phyloP scores from a whole-genome alignment of 1,139 yeast species.

The Scheffersomyces lignicola region DNA sequence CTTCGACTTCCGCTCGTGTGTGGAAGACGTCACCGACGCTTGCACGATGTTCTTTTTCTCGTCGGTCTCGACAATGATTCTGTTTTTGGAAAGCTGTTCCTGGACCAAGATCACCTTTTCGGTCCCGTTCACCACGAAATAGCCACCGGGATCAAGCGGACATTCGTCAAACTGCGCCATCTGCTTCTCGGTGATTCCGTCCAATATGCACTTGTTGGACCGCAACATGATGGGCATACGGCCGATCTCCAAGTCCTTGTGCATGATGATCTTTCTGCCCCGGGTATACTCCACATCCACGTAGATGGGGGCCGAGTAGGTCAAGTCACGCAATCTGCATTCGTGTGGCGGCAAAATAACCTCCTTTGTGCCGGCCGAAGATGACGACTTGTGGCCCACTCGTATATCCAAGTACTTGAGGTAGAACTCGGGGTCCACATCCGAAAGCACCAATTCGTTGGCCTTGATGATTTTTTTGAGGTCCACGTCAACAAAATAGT shows the following conservation, averaged over 20 bases:
- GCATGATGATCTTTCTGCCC: constrained; percentile 88
- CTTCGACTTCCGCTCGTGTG: constrained; percentile 96
- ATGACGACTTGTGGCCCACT: constrained; percentile 70
- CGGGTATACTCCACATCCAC: constrained; percentile 97
- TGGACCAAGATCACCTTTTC: constrained; percentile 96
- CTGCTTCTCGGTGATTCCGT: constrained; percentile 71
- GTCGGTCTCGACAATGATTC: constrained; percentile 97
- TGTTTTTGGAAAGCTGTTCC: constrained; percentile 93
- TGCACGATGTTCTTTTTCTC: constrained; percentile 92
- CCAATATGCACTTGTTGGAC: constrained; percentile 84
- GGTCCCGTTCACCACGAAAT: constrained; percentile 95
- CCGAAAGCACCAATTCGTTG: constrained; percentile 83
- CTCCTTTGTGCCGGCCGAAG: constrained; percentile 54
- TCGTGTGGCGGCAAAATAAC: constrained; percentile 89
- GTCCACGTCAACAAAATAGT: constrained; percentile 92
- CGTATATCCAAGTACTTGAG: constrained; percentile 88
- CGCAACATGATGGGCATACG: constrained; percentile 98
- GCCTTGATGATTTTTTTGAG: constrained; percentile 90
- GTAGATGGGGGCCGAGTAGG: constrained; percentile 93
- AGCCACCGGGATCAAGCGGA: constrained; percentile 98
- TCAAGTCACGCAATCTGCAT: constrained; percentile 90
- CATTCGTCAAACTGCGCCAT: constrained; percentile 94
- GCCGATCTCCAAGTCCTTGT: constrained; percentile 90
- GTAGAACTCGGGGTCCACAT: constrained; percentile 96
- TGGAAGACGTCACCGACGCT: constrained; percentile 95